These are phyloP conservation scores for Ceratobasidium sp. DNA, from an alignment of 1,284 basidiomycete genomes.

Conservation along the genomic window DNA sequence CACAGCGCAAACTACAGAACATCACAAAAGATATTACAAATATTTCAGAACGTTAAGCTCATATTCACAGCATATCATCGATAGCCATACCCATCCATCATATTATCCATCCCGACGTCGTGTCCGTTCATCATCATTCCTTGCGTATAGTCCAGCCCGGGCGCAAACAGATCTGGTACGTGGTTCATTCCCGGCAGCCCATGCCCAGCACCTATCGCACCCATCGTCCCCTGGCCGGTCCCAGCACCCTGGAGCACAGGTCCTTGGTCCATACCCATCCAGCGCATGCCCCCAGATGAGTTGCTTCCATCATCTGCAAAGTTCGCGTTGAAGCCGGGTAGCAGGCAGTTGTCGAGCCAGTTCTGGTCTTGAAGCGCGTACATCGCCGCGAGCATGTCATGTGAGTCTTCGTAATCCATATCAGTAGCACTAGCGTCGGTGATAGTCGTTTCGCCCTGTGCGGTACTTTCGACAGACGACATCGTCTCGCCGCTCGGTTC, in stretches of 20 bases:
- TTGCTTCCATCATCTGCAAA: constrained; percentile 39
- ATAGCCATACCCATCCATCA: constrained; percentile 46
- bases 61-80: constrained; percentile 16
- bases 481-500: constrained; percentile 49
- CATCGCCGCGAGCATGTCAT: constrained; percentile 79
- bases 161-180: constrained; percentile 31
- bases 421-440: constrained; percentile 38
- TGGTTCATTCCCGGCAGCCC: constrained; percentile 11
- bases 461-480: constrained; percentile 56
- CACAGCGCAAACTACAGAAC: no score
- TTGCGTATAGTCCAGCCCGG: constrained; percentile 37
- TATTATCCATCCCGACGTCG: constrained; percentile 25
- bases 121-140: constrained; percentile 26
- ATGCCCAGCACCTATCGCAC: neutral
- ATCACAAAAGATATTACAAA: no score
- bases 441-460: constrained; percentile 42
- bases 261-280: constrained; percentile 6
- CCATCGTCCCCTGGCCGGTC: constrained; percentile 18
- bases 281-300: constrained; percentile 30
- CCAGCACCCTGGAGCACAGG: neutral
- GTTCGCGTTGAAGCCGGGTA: constrained; percentile 72
- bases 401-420: constrained; percentile 36
- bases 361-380: constrained; percentile 75
- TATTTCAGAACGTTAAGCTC: no score
- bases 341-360: constrained; percentile 84